A percentile compares a stretch with the other conserved stretches of the same genome.
These are phyloP conservation scores for Lachnellula cervina DNA, from an alignment of 2,329 filamentous ascomycete species.

Conservation along the genomic window DNA sequence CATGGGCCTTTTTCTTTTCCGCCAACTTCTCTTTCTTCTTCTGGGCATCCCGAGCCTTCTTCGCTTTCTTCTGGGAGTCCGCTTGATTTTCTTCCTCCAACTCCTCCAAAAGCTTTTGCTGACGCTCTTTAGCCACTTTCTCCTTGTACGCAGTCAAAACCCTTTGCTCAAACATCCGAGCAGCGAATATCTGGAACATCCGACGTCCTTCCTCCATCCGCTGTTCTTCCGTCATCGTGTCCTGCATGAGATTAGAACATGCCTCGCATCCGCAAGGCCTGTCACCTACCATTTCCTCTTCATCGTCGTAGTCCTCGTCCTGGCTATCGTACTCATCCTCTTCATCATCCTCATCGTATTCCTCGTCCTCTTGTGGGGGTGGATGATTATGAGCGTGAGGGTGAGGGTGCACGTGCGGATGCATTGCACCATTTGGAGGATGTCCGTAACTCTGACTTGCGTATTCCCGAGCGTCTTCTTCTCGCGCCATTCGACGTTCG, in stretches of 20 bases:
- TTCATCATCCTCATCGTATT: slow-evolving; percentile 56
- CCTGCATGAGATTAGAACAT: slow-evolving; percentile 52
- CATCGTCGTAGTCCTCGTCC: slow-evolving; percentile 66
- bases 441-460: slow-evolving; percentile 57
- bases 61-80: slow-evolving; percentile 76
- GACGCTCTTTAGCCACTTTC: slow-evolving; percentile 90
- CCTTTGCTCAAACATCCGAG: slow-evolving; percentile 97
- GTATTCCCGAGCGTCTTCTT: slow-evolving; percentile 73
- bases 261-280: slow-evolving; percentile 14
- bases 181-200: slow-evolving; percentile 99
- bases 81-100: slow-evolving; percentile 77
- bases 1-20: slow-evolving; percentile 79
- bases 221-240: slow-evolving; percentile 95
- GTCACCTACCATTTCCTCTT: slow-evolving; percentile 64
- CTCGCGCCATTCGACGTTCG: slow-evolving; percentile 92
- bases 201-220: slow-evolving; percentile 96
- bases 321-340: slow-evolving; percentile 60
- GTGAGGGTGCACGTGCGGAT: slow-evolving; percentile 26
- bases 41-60: slow-evolving; percentile 89
- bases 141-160: slow-evolving; percentile 96
- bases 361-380: slow-evolving; percentile 66
- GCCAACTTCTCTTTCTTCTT: slow-evolving; percentile 93
- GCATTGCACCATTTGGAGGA: slow-evolving; percentile 51
- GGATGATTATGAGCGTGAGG: slow-evolving; percentile 69
- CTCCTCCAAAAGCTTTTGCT: slow-evolving; percentile 85